Evolutionary conservation across 495 filamentous ascomycete genomes (phyloP).

Genomic region (Xylaria telfairii): DNA sequence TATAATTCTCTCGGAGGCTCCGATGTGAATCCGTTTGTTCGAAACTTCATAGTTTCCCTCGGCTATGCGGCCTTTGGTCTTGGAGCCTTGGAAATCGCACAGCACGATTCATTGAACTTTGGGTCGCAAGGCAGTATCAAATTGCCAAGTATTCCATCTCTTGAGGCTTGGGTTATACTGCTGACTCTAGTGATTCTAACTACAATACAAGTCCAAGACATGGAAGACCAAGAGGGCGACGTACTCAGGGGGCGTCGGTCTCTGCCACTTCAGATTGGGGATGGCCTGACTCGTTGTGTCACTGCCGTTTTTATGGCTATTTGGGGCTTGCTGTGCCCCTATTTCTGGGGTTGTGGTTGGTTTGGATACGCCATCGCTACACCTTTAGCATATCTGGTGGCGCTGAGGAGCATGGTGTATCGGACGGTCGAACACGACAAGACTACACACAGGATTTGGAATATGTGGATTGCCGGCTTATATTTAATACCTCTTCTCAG

Average conservation of each 20-base stretch:
- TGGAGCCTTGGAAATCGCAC: constrained; percentile 34
- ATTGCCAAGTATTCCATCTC: neutral
- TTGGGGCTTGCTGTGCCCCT: constrained; percentile 48
- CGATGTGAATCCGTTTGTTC: neutral
- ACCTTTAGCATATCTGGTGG: neutral
- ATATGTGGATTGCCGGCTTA: constrained; percentile 10
- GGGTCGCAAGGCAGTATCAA: neutral
- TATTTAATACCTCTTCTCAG: neutral
- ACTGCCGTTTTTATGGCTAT: constrained; percentile 42
- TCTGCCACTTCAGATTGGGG: constrained; percentile 50
- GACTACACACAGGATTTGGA: constrained; percentile 14
- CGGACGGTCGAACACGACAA: constrained; percentile 10
- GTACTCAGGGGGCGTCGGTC: constrained; percentile 45
- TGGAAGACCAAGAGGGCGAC: constrained; percentile 57
- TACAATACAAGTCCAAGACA: constrained; percentile 59
- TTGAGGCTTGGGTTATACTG: constrained; percentile 48
- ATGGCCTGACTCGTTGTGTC: constrained; percentile 45
- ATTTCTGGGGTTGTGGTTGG: constrained; percentile 41
- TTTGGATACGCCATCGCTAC: neutral
- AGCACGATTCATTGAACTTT: constrained; percentile 11
- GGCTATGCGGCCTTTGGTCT: neutral
- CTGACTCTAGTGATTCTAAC: constrained; percentile 50
- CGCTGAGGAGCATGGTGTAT: neutral
- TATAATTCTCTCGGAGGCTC: neutral
- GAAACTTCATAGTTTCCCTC: neutral